A percentile compares a stretch with the other conserved stretches of the same genome.
Conservation (phyloP, 2,329 filamentous ascomycete species). For the Proliferodiscus dingleyae region DNA sequence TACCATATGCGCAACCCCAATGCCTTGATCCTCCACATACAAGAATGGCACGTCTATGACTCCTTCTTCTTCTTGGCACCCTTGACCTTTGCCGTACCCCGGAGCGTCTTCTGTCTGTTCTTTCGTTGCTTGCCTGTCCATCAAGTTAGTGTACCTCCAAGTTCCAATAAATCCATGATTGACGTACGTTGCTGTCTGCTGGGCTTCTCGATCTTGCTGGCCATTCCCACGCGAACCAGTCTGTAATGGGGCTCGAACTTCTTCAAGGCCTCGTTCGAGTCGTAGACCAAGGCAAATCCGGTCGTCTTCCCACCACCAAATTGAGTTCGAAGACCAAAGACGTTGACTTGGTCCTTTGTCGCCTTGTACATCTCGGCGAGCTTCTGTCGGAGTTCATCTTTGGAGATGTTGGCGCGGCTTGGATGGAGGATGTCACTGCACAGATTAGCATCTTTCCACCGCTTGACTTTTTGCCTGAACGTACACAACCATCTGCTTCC, state of each 20-base stretch:
- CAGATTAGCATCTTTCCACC: slow-evolving; percentile 15
- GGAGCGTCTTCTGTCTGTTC: slow-evolving; percentile 99
- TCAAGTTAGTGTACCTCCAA: slow-evolving; percentile 19
- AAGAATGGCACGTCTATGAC: slow-evolving; percentile 55
- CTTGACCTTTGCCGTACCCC: slow-evolving; percentile 98
- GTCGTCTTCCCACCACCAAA: slow-evolving; percentile 99
- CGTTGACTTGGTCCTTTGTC: slow-evolving; percentile 93
- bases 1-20: slow-evolving; percentile 30
- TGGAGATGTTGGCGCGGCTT: slow-evolving; percentile 96
- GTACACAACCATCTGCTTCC: slow-evolving; percentile 99
- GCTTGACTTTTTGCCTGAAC: slow-evolving; percentile 37
- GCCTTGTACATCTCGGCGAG: slow-evolving; percentile 96
- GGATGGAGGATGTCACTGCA: slow-evolving; percentile 98
- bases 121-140: slow-evolving; percentile 96
- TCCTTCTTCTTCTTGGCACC: slow-evolving; percentile 92
- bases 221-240: slow-evolving; percentile 87
- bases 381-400: slow-evolving; percentile 96
- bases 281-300: slow-evolving; percentile 97
- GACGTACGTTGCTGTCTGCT: slow-evolving; percentile 98
- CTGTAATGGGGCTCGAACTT: slow-evolving; percentile 99
- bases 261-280: slow-evolving; percentile 97
- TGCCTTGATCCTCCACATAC: slow-evolving; percentile 23
- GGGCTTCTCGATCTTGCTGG: slow-evolving; percentile 93
- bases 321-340: slow-evolving; percentile 98
- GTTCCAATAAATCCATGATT: slow-evolving; percentile 5